These are phyloP conservation scores for Saksenaea oblongispora DNA, from an alignment of 371 early-diverging fungal species.

Conservation along the genomic window DNA sequence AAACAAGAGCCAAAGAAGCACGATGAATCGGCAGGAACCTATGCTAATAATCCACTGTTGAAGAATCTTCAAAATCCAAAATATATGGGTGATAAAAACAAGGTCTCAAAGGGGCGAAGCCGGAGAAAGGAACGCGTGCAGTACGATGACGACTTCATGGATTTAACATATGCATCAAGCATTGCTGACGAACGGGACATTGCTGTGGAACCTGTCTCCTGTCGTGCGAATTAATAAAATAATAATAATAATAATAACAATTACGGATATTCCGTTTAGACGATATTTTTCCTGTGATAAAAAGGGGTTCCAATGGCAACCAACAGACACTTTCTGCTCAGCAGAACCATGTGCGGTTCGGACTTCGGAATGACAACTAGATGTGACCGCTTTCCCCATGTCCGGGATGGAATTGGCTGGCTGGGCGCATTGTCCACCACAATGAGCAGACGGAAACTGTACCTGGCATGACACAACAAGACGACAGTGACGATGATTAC, in stretches of 20 bases:
- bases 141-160: constrained; percentile 30
- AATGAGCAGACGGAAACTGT: background rate
- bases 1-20: constrained; percentile 1
- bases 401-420: background rate
- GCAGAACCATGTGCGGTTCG: too few species aligned
- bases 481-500: constrained; percentile 20
- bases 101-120: constrained; percentile 19
- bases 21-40: constrained; percentile 35
- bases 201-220: constrained; percentile 14
- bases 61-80: constrained; percentile 35
- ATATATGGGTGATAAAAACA: constrained; percentile 27
- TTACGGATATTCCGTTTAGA: background rate
- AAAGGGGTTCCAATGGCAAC: too few species aligned
- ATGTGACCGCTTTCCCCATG: background rate
- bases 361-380: too few species aligned
- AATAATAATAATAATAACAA: background rate
- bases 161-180: constrained; percentile 24
- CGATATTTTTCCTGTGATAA: too few species aligned
- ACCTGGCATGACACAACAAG: constrained; percentile 1
- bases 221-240: background rate
- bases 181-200: constrained; percentile 26
- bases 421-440: background rate
- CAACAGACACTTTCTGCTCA: too few species aligned
- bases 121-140: constrained; percentile 32
- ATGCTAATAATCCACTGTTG: constrained; percentile 44